Evolutionary conservation across 2,329 filamentous ascomycete genomes (phyloP).

Genomic region (Ophiostoma sp.): DNA sequence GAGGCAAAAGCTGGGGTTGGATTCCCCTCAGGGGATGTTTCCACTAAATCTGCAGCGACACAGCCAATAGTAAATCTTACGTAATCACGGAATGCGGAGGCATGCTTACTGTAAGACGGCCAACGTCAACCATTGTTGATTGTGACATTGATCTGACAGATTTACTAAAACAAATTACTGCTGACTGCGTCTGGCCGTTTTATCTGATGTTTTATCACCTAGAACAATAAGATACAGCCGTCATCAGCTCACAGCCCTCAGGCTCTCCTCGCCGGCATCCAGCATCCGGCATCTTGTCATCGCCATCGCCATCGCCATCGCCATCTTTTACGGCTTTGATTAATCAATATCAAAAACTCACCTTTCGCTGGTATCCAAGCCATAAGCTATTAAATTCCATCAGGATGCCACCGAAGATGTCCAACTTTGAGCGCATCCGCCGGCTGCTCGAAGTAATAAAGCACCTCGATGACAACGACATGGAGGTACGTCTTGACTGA

Average conservation of each 20-base stretch:
- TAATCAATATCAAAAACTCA: neutral
- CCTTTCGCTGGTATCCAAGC: neutral
- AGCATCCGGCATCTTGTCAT: neutral
- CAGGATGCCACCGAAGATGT: neutral
- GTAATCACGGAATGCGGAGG: neutral
- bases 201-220: neutral
- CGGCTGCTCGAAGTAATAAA: conserved; percentile 21
- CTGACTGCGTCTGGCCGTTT: neutral
- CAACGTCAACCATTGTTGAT: neutral
- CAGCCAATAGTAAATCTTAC: neutral
- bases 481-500: conserved; percentile 4
- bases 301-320: neutral
- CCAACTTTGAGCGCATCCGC: conserved; percentile 20
- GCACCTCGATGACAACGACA: neutral
- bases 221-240: neutral
- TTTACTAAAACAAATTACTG: neutral
- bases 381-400: neutral
- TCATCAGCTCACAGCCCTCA: neutral
- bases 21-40: neutral
- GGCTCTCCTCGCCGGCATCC: neutral
- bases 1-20: conserved; percentile 22
- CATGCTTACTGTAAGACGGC: neutral
- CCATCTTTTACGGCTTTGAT: neutral
- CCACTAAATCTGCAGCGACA: conserved; percentile 2
- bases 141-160: neutral